These are phyloP conservation scores for Venturia pyrina DNA, from an alignment of 2,329 filamentous ascomycete genomes.

Conservation along the genomic window DNA sequence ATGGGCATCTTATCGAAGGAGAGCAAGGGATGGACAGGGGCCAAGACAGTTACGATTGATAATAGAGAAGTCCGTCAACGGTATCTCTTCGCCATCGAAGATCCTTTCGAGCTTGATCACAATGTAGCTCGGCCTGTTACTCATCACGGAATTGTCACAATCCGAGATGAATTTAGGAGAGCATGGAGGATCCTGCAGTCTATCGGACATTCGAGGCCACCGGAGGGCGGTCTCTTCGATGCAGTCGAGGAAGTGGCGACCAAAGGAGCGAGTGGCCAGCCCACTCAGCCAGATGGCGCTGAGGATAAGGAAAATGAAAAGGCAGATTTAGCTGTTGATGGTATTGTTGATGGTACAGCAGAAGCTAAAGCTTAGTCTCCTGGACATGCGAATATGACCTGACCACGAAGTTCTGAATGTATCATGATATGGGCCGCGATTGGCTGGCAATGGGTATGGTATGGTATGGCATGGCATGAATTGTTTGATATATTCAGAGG, in stretches of 20 bases:
- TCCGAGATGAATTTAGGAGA: slow-evolving; percentile 74
- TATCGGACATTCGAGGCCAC: slow-evolving; percentile 19
- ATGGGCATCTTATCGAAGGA: slow-evolving; percentile 60
- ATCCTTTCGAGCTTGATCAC: slow-evolving; percentile 80
- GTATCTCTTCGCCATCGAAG: slow-evolving; percentile 82
- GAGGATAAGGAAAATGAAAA: neutral
- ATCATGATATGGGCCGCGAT: neutral
- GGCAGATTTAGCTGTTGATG: neutral
- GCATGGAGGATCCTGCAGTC: slow-evolving; percentile 60
- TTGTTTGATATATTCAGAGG: neutral
- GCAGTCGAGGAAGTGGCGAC: slow-evolving; percentile 18
- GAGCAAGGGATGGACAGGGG: slow-evolving; percentile 78
- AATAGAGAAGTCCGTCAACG: slow-evolving; percentile 61
- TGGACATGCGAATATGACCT: neutral
- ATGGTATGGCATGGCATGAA: neutral
- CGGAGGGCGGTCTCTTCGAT: slow-evolving; percentile 27
- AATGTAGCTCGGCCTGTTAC: slow-evolving; percentile 84
- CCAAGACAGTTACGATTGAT: slow-evolving; percentile 53
- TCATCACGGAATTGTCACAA: slow-evolving; percentile 69
- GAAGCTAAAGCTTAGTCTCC: neutral
- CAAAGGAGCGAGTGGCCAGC: neutral
- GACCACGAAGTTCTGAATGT: neutral
- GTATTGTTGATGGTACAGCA: neutral
- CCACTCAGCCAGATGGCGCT: neutral
- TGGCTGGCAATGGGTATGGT: neutral